Evolutionary conservation across 1,284 basidiomycete genomes (phyloP).

Genomic region (Erythrobasidium hasegawianum): DNA sequence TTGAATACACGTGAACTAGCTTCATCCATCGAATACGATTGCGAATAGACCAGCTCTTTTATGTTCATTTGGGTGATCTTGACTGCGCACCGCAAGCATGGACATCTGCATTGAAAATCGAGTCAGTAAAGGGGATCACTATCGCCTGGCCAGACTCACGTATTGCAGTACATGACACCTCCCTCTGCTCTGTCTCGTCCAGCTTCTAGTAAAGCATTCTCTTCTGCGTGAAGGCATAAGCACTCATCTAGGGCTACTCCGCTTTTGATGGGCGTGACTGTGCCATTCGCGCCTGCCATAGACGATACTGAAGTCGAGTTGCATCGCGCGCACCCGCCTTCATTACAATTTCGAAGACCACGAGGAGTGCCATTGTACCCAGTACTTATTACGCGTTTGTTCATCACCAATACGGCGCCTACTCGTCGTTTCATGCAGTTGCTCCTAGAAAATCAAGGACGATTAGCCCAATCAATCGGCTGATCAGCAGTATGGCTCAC

Average conservation of each 20-base stretch:
- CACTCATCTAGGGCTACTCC: constrained; percentile 63
- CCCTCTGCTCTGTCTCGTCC: constrained; percentile 53
- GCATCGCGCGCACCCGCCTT: constrained; percentile 76
- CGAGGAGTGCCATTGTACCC: constrained; percentile 98
- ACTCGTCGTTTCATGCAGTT: constrained; percentile 78
- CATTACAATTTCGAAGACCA: constrained; percentile 79
- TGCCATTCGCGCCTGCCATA: constrained; percentile 39
- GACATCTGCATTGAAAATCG: constrained; percentile 63
- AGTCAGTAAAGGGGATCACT: neutral
- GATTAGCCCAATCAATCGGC: neutral
- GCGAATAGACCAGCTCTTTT: constrained; percentile 87
- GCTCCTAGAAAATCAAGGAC: constrained; percentile 40
- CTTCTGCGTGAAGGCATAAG: constrained; percentile 94
- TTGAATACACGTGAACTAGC: constrained; percentile 48
- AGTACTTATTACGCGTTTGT: constrained; percentile 84
- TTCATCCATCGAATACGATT: constrained; percentile 87
- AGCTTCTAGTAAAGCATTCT: constrained; percentile 76
- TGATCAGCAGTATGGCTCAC: constrained; percentile 37
- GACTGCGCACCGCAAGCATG: constrained; percentile 89
- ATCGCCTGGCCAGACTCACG: constrained; percentile 51
- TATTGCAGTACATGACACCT: constrained; percentile 83
- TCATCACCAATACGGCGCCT: constrained; percentile 48
- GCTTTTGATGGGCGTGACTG: constrained; percentile 33
- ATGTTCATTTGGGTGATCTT: constrained; percentile 97
- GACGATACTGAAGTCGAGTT: constrained; percentile 53